These are phyloP conservation scores for Apiotrichum sp. DNA, from an alignment of 1,284 basidiomycete species.

Conservation along the genomic window DNA sequence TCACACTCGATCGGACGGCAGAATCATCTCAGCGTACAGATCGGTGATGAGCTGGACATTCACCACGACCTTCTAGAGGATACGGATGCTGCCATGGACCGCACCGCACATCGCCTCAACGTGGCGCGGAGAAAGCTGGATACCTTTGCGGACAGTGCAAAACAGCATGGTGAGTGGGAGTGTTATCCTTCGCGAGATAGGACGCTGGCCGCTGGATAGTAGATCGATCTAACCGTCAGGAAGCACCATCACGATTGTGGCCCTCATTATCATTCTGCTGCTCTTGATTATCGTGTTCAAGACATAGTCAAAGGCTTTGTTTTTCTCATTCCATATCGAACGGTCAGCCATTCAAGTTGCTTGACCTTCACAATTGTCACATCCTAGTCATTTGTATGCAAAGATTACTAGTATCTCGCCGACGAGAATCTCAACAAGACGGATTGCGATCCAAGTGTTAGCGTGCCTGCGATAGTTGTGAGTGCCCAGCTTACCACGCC, in stretches of 20 bases:
- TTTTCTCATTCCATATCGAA: no score
- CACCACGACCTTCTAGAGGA: constrained; percentile 67
- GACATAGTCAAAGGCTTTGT: no score
- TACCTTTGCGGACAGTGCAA: constrained; percentile 63
- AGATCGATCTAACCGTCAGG: constrained; percentile 47
- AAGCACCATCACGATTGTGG: constrained; percentile 64
- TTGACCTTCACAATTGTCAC: background rate
- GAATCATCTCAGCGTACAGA: constrained; percentile 70
- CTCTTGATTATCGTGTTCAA: constrained; percentile 76
- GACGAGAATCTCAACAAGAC: no score
- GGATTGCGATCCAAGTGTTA: no score
- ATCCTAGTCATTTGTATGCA: background rate
- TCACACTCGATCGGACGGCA: constrained; percentile 68
- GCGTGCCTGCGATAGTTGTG: no score
- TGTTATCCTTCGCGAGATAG: no score
- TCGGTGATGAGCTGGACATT: constrained; percentile 72
- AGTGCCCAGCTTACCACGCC: no score
- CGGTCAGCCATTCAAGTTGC: constrained; percentile 9
- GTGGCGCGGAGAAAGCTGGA: constrained; percentile 63
- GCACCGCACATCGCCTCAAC: constrained; percentile 57
- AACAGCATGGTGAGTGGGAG: constrained; percentile 64
- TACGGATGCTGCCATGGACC: constrained; percentile 67
- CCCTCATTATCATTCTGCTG: constrained; percentile 64
- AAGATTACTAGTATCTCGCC: no score
- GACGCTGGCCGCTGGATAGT: background rate